Base-by-base conservation (phyloP, 768 basidiomycete species). In the Auricularia sp. region DNA sequence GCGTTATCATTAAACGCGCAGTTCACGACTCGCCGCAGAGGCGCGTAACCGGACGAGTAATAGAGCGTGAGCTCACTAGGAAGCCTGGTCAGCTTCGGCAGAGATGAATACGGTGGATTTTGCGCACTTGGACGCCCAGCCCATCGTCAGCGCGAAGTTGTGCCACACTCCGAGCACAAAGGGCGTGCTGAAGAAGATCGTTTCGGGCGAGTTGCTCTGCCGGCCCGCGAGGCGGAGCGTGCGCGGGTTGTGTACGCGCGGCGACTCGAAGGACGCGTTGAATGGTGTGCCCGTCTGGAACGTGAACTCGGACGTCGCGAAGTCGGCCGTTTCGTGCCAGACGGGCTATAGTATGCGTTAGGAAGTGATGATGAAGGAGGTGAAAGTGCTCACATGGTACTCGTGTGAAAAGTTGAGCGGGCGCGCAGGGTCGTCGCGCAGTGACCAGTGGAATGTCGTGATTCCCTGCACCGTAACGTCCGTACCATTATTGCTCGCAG, bases 61-160 rank as follows among this genome's bases (percentile, higher is more conserved):
- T 80, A 79, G 2, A 83, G 80, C 7, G 72, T 75, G 18, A 86
- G 75, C 1, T 83, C 83, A 59, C 74, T 68, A 34, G 3, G 8
- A 21, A 61, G 60, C 18, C 16, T 43, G 61, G 33, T 53, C 36
- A 21, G 23, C 36, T 0, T 16, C 12, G 29, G 42, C 29, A 34
- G 18, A 62, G 33, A 10, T 33, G 29, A 36, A 6, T 11, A 60
- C 35, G 11, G 6, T 29, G 29, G 2, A 29, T 29, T 29, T 29
- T 29, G 36, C 18, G 42, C 21, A 60, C 68, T 65, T 66, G 21
- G 75, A 71, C 21, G 75, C 75, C 84, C 83, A 87, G 70, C 84
- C 80, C 43, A 86, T 78, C 63, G 79, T 78, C 44, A 85, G 69
- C 0, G 82, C 84, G 68, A 86, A 83, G 72, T 86, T 86, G 71